These are phyloP conservation scores for Salisapilia sapeloensis DNA, from an alignment of 352 stramenopile species.

Conservation along the genomic window DNA sequence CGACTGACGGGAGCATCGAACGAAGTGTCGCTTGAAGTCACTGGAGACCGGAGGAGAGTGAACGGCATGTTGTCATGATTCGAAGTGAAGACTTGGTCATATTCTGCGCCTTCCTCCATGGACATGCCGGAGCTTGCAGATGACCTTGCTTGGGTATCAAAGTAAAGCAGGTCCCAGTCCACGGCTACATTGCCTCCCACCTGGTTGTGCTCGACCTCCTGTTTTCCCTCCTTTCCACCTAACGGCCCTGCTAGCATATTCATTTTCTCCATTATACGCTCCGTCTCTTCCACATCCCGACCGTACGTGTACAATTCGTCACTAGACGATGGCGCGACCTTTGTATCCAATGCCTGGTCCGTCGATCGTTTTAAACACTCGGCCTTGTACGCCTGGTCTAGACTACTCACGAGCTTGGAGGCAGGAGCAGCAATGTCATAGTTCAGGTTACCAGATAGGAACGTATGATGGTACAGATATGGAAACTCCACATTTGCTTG, in stretches of 20 bases:
- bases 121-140: slow-evolving; percentile 6
- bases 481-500: slow-evolving; percentile 59
- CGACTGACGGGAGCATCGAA: too few species aligned
- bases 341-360: slow-evolving; percentile 35
- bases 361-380: slow-evolving; percentile 38
- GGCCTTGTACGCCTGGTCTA: slow-evolving; percentile 67
- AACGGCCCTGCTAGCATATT: too few species aligned
- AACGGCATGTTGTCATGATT: slow-evolving; percentile 40
- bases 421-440: slow-evolving; percentile 47
- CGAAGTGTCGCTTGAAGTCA: too few species aligned
- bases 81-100: slow-evolving; percentile 31
- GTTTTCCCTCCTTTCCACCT: too few species aligned
- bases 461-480: slow-evolving; percentile 74
- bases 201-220: slow-evolving; percentile 1
- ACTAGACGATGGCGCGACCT: slow-evolving; percentile 33
- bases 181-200: slow-evolving; percentile 18
- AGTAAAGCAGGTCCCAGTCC: slow-evolving; percentile 29
- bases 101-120: slow-evolving; percentile 14
- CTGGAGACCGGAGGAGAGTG: slow-evolving; percentile 34
- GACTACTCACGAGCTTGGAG: slow-evolving; percentile 10
- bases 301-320: too few species aligned
- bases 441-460: slow-evolving; percentile 66
- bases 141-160: slow-evolving; percentile 21
- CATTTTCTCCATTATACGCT: too few species aligned
- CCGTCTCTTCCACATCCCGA: too few species aligned